These are phyloP conservation scores for Ophiognomonia clavigignenti-juglandacearum DNA, from an alignment of 2,329 filamentous ascomycete species.

Conservation along the genomic window DNA sequence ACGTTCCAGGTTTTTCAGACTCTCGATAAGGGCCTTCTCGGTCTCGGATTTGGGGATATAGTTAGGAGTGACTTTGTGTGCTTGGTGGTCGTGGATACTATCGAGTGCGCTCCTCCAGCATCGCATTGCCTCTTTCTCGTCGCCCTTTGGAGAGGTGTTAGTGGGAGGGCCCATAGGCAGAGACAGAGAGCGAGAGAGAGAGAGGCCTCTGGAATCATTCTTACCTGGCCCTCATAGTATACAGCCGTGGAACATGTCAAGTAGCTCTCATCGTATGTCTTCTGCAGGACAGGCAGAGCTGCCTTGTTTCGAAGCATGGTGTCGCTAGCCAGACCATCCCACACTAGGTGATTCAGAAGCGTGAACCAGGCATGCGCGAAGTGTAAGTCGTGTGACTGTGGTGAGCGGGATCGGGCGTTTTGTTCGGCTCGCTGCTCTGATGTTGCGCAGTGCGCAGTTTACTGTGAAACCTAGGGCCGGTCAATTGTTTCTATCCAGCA, in stretches of 20 bases:
- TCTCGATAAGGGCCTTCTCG: constrained; percentile 76
- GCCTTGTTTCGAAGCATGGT: constrained; percentile 50
- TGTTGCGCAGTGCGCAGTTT: neutral
- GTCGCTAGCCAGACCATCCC: constrained; percentile 18
- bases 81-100: constrained; percentile 82
- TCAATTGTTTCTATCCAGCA: neutral
- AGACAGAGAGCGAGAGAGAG: neutral
- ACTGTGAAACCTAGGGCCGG: neutral
- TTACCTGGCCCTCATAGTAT: constrained; percentile 89
- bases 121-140: constrained; percentile 83
- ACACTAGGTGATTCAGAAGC: neutral
- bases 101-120: constrained; percentile 88
- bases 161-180: neutral
- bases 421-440: neutral
- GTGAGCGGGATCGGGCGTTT: neutral
- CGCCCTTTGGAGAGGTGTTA: constrained; percentile 54
- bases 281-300: constrained; percentile 72
- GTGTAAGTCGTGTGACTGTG: neutral
- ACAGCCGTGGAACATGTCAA: constrained; percentile 91
- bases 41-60: constrained; percentile 74
- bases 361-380: neutral
- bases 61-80: constrained; percentile 64
- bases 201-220: constrained; percentile 4
- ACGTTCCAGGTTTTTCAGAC: constrained; percentile 74
- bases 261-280: constrained; percentile 97